Evolutionary conservation across 805 yeast species (phyloP).

Genomic region (Starmerella sp.): DNA sequence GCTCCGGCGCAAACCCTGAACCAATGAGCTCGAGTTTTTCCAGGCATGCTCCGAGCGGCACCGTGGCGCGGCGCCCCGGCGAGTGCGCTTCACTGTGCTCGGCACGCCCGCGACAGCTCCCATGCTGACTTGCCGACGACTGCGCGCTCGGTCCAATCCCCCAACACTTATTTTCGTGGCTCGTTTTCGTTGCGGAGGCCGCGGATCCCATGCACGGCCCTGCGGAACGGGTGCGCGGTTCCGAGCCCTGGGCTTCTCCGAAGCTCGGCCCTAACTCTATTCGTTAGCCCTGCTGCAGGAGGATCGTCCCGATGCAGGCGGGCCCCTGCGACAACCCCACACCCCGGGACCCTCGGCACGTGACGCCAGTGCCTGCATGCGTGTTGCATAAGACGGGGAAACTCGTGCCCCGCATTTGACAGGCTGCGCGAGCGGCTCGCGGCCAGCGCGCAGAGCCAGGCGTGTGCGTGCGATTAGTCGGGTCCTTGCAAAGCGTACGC

Average conservation of each 20-base stretch:
- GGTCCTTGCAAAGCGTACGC: too few relatives aligned
- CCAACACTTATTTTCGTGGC: too few relatives aligned
- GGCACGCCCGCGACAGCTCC: too few relatives aligned
- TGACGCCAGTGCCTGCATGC: background rate
- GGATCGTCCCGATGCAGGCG: background rate
- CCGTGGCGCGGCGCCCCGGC: too few relatives aligned
- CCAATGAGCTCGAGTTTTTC: too few relatives aligned
- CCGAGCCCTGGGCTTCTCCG: background rate
- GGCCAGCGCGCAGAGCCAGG: background rate
- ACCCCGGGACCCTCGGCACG: background rate
- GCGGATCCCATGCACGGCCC: background rate
- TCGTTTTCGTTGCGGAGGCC: background rate
- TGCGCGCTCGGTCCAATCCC: too few relatives aligned
- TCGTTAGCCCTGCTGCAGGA: background rate
- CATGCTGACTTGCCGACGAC: too few relatives aligned
- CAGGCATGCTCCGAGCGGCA: too few relatives aligned
- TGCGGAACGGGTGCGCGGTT: background rate
- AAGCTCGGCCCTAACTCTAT: background rate
- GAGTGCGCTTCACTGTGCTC: too few relatives aligned
- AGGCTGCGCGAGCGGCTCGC: background rate
- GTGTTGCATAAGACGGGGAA: background rate
- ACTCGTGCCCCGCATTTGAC: background rate
- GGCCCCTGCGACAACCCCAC: constrained; percentile 1
- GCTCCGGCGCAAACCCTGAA: too few relatives aligned
- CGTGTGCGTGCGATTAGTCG: too few relatives aligned